Percentiles rank a stretch among this genome's conserved stretches.
phyloP scores from a whole-genome alignment of 129 eudicot species.

The Deinandra increscens region DNA sequence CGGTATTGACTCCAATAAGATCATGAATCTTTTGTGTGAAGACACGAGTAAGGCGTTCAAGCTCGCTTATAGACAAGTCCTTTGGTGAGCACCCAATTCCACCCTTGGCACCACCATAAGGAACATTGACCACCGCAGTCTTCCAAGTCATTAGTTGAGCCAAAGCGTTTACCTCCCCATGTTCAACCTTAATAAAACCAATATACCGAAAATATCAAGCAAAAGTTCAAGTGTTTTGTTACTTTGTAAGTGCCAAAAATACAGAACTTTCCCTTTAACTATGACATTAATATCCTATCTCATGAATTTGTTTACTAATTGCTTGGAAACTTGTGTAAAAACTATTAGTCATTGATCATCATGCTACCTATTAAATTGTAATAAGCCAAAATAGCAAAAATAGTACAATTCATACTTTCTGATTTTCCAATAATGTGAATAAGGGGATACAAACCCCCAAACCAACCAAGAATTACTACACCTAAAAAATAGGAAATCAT shows the following conservation, averaged over 20 bases:
- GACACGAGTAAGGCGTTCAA: constrained; percentile 78
- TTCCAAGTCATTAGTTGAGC: constrained; percentile 91
- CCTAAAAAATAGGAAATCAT: background rate
- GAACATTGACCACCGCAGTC: constrained; percentile 72
- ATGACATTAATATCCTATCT: background rate
- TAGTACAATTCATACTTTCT: background rate
- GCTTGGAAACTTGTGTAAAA: background rate
- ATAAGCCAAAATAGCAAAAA: too few relatives aligned
- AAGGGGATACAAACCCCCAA: background rate
- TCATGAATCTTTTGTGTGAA: constrained; percentile 78
- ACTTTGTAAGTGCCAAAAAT: too few relatives aligned
- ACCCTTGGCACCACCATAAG: constrained; percentile 86
- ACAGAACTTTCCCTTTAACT: background rate
- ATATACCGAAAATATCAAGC: background rate
- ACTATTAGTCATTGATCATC: background rate
- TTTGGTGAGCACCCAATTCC: constrained; percentile 67
- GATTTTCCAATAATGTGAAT: background rate
- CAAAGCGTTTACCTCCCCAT: constrained; percentile 70
- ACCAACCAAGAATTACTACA: background rate
- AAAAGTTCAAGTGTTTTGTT: background rate
- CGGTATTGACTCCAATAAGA: constrained; percentile 60
- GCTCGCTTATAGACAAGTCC: constrained; percentile 40
- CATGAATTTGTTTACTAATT: background rate
- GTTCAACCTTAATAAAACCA: constrained; percentile 54
- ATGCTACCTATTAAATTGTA: too few relatives aligned